phyloP scores from a whole-genome alignment of 768 basidiomycete species.

The Agaricus subrufescens region DNA sequence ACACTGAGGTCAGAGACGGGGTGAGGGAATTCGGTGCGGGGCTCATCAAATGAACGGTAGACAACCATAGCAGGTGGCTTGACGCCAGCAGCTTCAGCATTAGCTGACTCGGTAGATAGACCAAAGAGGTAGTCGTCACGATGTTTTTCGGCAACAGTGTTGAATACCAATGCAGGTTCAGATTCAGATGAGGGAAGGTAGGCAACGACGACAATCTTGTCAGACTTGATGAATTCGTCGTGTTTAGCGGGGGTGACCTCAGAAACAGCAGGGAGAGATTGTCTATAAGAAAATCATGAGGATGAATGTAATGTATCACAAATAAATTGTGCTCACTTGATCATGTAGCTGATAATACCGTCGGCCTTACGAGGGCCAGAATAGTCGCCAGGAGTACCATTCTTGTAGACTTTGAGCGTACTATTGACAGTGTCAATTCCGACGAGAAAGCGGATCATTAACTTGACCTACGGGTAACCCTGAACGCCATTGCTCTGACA shows the following conservation, averaged over 20 bases:
- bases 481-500: conserved; percentile 85
- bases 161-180: conserved; percentile 69
- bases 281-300: conserved; percentile 35
- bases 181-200: conserved; percentile 76
- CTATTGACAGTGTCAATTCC: conserved; percentile 30
- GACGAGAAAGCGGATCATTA: not conserved
- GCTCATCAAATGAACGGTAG: conserved; percentile 92
- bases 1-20: conserved; percentile 50
- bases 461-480: conserved; percentile 82
- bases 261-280: conserved; percentile 91
- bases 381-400: conserved; percentile 79
- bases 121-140: conserved; percentile 96
- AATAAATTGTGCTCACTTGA: conserved; percentile 58
- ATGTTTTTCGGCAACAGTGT: conserved; percentile 74
- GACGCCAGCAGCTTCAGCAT: conserved; percentile 66
- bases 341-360: conserved; percentile 94
- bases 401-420: conserved; percentile 88
- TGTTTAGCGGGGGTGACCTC: conserved; percentile 72
- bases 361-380: conserved; percentile 88
- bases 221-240: conserved; percentile 80
- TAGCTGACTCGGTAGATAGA: conserved; percentile 65
- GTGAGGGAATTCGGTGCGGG: conserved; percentile 61
- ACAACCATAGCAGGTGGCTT: conserved; percentile 82
- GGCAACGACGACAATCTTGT: conserved; percentile 88
- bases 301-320: not conserved